Conservation (phyloP, 495 filamentous ascomycete species). For the Trichoderma virens region DNA sequence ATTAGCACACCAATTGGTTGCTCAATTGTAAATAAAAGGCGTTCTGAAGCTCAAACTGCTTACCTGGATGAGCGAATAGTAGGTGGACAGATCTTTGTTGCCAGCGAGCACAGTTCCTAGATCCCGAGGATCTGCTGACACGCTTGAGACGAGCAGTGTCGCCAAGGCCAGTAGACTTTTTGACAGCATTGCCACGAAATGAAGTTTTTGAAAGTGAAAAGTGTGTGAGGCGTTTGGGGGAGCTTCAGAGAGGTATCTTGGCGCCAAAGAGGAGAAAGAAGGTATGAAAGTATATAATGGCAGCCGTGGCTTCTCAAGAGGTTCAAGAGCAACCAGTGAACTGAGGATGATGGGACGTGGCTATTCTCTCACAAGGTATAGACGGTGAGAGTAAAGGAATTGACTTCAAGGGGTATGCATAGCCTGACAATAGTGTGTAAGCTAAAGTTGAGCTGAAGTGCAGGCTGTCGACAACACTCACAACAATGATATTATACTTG, state of each 20-base stretch:
- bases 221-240: background rate
- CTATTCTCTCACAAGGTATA: background rate
- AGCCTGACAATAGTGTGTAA: background rate
- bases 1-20: background rate
- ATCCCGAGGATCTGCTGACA: slow-evolving; percentile 13
- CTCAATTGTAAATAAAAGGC: too few relatives aligned
- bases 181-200: background rate
- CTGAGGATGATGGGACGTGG: background rate
- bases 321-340: too few relatives aligned
- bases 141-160: background rate
- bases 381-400: background rate
- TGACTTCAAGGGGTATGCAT: background rate
- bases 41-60: too few relatives aligned
- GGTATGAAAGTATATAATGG: background rate
- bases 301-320: too few relatives aligned
- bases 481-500: background rate
- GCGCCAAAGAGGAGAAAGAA: background rate
- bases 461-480: background rate
- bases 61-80: slow-evolving; percentile 27
- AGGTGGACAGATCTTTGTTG: slow-evolving; percentile 25
- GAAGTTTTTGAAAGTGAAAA: background rate
- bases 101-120: slow-evolving; percentile 20
- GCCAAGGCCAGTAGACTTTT: background rate
- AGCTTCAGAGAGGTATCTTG: background rate
- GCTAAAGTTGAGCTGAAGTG: background rate